Evolutionary conservation across 164 flowering plant genomes (phyloP).

Genomic region (Hamamelis virginiana): DNA sequence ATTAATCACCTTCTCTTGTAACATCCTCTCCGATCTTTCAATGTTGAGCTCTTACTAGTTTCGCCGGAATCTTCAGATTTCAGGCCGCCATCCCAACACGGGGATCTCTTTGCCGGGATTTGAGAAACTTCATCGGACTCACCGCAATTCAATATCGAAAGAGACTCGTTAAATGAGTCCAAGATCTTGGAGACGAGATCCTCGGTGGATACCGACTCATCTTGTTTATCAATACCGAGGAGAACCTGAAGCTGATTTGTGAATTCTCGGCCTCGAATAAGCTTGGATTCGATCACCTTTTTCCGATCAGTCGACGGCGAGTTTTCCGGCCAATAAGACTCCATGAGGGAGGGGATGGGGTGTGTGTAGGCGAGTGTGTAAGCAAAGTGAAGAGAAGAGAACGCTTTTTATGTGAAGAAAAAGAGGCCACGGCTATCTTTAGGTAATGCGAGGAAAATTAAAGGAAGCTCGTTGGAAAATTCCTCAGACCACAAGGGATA

Average conservation of each 20-base stretch:
- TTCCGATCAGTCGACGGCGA: background rate
- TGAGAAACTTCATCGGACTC: conserved; percentile 25
- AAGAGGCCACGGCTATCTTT: background rate
- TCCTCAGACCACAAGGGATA: background rate
- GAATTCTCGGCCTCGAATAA: conserved; percentile 30
- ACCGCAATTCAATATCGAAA: conserved; percentile 21
- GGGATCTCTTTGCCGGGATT: conserved; percentile 10
- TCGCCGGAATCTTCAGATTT: conserved; percentile 28
- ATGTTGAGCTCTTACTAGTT: conserved; percentile 22
- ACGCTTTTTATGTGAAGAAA: background rate
- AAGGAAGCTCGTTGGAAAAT: conserved; percentile 12
- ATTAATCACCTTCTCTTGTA: conserved; percentile 49
- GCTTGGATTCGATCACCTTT: conserved; percentile 23
- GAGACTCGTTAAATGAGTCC: conserved; percentile 21
- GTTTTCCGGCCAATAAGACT: conserved; percentile 16
- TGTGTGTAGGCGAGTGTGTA: background rate
- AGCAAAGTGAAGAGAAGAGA: background rate
- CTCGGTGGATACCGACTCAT: conserved; percentile 2
- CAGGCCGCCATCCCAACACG: conserved; percentile 8
- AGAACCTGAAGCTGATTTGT: conserved; percentile 29
- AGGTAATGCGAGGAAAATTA: conserved; percentile 18
- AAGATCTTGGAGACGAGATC: conserved; percentile 28
- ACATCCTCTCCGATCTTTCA: conserved; percentile 36
- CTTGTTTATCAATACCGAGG: background rate
- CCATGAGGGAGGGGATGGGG: background rate